Base-by-base conservation (phyloP, 1,284 basidiomycete species). In the Stygiomarasmius scandens region DNA sequence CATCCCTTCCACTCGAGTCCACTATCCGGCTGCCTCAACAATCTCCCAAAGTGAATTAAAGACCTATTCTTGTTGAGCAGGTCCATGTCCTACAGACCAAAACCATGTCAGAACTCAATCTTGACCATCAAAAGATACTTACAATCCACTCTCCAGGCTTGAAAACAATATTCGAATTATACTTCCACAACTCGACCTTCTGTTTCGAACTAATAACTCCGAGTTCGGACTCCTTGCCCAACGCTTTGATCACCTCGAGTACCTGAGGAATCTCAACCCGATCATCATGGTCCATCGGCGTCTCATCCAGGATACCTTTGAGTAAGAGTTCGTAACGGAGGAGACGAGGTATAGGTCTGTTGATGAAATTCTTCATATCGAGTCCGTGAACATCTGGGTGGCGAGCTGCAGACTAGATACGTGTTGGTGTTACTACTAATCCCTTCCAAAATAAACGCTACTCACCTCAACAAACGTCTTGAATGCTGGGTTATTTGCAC, bases 251-350 rank as follows among this genome's bases (percentile, higher is more conserved):
- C 23, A 95, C 79, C 23, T 96, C 93, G 27, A 95, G 82, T 12
- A 95, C 87, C 54, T 92, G 84, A 0, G 92, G 89, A 52, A 97
- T 92, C 24, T 85, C 84, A 32, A 86, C 82, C 2, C 83, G 79
- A 67, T 97, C 95, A 51, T 91, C 89, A 66, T 96, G 90, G 23
- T 83, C 84, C 10, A 80, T 70, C 0, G 87, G 82, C 0, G 91
- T 88, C 59, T 86, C 84, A 19, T 91, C 87, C 50, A 92, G 73
- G 58, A 98, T 91, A 32, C 82, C n/a, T 64, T 89, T 89, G 45
- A 99, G 75, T 51, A 98, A 81, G 0, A 98, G 80, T 54, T 93
- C 89, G 72, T 98, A 98, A 24, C 95, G 90, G 48, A 95, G 81
- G 29, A 98, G 73, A 54, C 95, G 87, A 49, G 93, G 90, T 47